Evolutionary conservation across 73 alveolate genomes (phyloP).

Genomic region (Tetrahymena malaccensis): DNA sequence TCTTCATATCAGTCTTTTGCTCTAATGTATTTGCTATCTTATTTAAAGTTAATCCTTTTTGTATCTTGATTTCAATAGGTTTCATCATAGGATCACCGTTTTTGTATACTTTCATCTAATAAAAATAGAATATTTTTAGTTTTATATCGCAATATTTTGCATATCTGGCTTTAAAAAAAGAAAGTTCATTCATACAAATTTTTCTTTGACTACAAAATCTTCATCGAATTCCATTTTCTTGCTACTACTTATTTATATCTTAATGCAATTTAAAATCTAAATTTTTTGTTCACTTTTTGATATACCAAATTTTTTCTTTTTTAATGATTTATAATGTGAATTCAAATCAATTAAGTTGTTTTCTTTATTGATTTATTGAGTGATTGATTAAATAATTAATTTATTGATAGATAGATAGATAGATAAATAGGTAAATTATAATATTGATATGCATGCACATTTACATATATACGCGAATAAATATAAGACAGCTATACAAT

Average conservation of each 20-base stretch:
- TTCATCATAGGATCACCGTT: background rate
- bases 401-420: too few relatives aligned
- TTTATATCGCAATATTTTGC: background rate
- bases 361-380: background rate
- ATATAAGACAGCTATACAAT: background rate
- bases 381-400: too few relatives aligned
- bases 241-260: background rate
- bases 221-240: background rate
- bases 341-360: background rate
- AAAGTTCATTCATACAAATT: background rate
- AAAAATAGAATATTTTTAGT: background rate
- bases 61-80: background rate
- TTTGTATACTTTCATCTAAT: background rate
- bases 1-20: background rate
- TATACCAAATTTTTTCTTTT: background rate
- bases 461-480: too few relatives aligned
- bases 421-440: too few relatives aligned
- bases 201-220: background rate
- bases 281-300: background rate
- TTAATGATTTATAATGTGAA: background rate
- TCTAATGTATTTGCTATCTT: background rate
- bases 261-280: background rate
- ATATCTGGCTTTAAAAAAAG: background rate
- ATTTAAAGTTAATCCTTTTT: background rate
- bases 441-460: too few relatives aligned